Conservation (phyloP, 2,329 filamentous ascomycete species). For the Triangularia setosa region DNA sequence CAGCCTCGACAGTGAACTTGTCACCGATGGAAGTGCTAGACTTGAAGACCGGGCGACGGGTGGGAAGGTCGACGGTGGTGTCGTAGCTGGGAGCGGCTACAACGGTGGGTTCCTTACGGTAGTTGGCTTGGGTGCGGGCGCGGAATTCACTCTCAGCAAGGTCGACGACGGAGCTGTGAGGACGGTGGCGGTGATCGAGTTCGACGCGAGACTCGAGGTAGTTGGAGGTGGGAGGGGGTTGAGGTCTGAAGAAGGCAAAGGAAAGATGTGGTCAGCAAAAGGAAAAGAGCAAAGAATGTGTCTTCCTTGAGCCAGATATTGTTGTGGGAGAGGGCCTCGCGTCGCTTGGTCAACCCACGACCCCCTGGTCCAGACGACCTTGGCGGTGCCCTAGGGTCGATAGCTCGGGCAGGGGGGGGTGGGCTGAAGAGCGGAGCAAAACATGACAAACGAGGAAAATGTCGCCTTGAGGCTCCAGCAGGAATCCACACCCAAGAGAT, state of each 20-base stretch:
- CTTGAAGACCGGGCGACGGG: constrained; percentile 32
- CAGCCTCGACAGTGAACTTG: constrained; percentile 49
- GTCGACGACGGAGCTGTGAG: constrained; percentile 53
- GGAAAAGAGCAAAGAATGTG: constrained; percentile 13
- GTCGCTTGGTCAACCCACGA: constrained; percentile 24
- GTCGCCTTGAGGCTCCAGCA: background rate
- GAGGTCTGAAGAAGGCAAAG: constrained; percentile 33
- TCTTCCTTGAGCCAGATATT: constrained; percentile 9
- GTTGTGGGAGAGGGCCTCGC: background rate
- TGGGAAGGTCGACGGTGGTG: constrained; percentile 36
- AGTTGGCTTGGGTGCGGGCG: constrained; percentile 53
- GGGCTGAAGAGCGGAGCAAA: constrained; percentile 10
- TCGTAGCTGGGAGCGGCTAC: constrained; percentile 34
- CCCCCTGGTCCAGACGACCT: constrained; percentile 16
- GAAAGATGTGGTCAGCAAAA: constrained; percentile 19
- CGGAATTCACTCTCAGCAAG: constrained; percentile 64
- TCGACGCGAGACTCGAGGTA: constrained; percentile 65
- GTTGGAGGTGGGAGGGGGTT: constrained; percentile 24
- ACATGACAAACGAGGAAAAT: constrained; percentile 4
- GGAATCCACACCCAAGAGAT: background rate
- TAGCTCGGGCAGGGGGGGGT: background rate
- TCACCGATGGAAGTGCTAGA: constrained; percentile 46
- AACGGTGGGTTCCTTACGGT: constrained; percentile 40
- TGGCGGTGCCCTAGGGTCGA: constrained; percentile 16
- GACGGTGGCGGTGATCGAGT: constrained; percentile 51